phyloP scores from a whole-genome alignment of 352 stramenopile genomes.

The Phytopythium litorale region DNA sequence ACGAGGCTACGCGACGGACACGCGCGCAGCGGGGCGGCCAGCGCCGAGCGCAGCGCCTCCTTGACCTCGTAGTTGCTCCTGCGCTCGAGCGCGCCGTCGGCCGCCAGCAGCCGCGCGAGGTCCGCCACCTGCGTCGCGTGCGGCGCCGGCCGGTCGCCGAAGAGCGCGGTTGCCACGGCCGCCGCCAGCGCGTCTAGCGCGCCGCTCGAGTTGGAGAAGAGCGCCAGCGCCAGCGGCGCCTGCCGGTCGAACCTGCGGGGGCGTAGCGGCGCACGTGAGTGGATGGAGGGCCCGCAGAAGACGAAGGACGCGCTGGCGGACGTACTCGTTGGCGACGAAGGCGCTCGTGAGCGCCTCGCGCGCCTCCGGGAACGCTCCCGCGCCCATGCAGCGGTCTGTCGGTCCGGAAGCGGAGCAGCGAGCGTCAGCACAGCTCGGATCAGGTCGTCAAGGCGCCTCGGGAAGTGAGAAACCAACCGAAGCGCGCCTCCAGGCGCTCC shows the following conservation, averaged over 20 bases:
- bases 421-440: not conserved
- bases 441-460: not conserved
- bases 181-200: conserved; percentile 26
- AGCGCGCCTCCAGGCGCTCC: conserved; percentile 32
- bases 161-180: conserved; percentile 31
- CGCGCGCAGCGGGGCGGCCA: conserved; percentile 25
- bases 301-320: not conserved
- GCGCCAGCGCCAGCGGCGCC: conserved; percentile 43
- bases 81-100: not conserved
- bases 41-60: conserved; percentile 30
- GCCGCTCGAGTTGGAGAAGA: conserved; percentile 45
- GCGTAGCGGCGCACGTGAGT: not conserved
- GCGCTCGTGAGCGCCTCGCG: conserved; percentile 38
- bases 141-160: conserved; percentile 15
- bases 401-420: not conserved
- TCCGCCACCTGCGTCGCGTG: conserved; percentile 24
- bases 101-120: conserved; percentile 22
- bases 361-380: conserved; percentile 13
- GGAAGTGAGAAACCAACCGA: conserved; percentile 18
- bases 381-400: conserved; percentile 27
- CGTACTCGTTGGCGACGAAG: conserved; percentile 48
- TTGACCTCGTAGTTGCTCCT: conserved; percentile 47
- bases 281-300: not conserved
- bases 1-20: conserved; percentile 54
- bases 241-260: conserved; percentile 31